These are phyloP conservation scores for Starmerella davenportii DNA, from an alignment of 805 yeast species.

Conservation along the genomic window DNA sequence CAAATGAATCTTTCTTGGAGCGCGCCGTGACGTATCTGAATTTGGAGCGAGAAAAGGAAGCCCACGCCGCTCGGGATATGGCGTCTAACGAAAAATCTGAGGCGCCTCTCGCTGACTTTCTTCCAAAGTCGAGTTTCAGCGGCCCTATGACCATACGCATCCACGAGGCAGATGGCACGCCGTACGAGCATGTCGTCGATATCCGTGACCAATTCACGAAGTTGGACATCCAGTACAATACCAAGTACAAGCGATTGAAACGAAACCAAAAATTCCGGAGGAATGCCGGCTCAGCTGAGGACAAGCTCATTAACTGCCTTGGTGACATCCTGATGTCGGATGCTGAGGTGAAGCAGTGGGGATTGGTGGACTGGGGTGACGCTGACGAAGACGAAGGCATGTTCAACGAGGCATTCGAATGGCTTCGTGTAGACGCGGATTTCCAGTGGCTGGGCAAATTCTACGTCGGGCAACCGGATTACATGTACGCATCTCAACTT, in stretches of 20 bases:
- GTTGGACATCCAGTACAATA: slow-evolving; percentile 85
- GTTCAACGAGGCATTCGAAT: slow-evolving; percentile 79
- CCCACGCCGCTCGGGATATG: background rate
- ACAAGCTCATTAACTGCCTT: slow-evolving; percentile 34
- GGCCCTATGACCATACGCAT: slow-evolving; percentile 96
- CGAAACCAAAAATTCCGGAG: slow-evolving; percentile 32
- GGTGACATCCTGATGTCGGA: slow-evolving; percentile 60
- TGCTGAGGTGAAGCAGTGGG: slow-evolving; percentile 53
- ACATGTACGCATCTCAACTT: slow-evolving; percentile 84
- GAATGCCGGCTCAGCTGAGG: slow-evolving; percentile 21
- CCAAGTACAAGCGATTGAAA: slow-evolving; percentile 71
- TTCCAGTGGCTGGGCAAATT: slow-evolving; percentile 87
- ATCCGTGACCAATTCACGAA: slow-evolving; percentile 70
- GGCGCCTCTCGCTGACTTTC: slow-evolving; percentile 3
- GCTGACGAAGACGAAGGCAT: slow-evolving; percentile 55
- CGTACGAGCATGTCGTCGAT: slow-evolving; percentile 92
- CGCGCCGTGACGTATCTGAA: slow-evolving; percentile 23
- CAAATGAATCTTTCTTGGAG: slow-evolving; percentile 24
- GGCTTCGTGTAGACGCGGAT: slow-evolving; percentile 96
- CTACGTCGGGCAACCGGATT: slow-evolving; percentile 73
- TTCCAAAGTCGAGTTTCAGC: slow-evolving; percentile 21
- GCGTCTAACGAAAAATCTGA: background rate
- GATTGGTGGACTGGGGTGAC: slow-evolving; percentile 46
- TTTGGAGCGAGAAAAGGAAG: background rate
- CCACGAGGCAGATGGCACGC: slow-evolving; percentile 97